Conservation (phyloP, 2,329 filamentous ascomycete genomes). For the Arachnomyces sp. region DNA sequence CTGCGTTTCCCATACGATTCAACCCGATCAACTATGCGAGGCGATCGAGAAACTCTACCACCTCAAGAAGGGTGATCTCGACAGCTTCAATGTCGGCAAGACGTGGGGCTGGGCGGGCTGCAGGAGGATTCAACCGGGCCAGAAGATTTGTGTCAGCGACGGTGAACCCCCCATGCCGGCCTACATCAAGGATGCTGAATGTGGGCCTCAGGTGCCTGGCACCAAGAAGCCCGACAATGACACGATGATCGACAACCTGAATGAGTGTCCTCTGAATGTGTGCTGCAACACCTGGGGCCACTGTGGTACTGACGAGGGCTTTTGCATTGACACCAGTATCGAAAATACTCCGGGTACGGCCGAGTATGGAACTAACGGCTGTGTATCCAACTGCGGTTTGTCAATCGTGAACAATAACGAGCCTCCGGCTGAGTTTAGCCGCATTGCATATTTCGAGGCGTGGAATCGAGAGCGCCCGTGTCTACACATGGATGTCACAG, state of each 20-base stretch:
- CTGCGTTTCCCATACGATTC: neutral
- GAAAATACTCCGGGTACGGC: neutral
- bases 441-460: constrained; percentile 22
- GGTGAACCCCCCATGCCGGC: neutral
- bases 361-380: constrained; percentile 3
- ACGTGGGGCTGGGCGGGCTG: neutral
- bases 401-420: constrained; percentile 8
- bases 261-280: neutral
- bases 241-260: neutral
- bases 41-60: neutral
- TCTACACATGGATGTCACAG: constrained; percentile 17
- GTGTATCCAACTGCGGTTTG: constrained; percentile 16
- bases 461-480: constrained; percentile 23
- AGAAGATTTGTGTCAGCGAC: constrained; percentile 1
- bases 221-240: neutral
- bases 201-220: neutral
- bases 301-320: neutral
- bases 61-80: neutral
- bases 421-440: constrained; percentile 3
- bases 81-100: neutral
- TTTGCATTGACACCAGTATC: too few relatives aligned
- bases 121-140: neutral
- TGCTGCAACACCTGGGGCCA: neutral
- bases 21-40: neutral
- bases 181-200: neutral